phyloP scores from a whole-genome alignment of 805 yeast genomes.

The Blastobotrys mokoenaii region DNA sequence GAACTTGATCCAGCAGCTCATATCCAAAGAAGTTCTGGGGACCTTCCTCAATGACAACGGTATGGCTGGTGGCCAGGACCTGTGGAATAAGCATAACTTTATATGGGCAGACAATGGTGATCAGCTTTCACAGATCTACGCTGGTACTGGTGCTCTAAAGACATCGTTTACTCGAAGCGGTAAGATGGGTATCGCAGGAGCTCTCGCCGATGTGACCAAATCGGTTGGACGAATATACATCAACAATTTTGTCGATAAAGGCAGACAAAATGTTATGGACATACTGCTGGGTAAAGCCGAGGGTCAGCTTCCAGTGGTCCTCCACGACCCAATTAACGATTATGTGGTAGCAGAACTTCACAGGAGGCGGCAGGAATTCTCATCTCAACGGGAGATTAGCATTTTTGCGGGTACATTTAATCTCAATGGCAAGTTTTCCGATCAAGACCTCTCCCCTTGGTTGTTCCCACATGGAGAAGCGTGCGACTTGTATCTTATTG shows the following conservation, averaged over 20 bases:
- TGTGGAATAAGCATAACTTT: constrained; percentile 67
- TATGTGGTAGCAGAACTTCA: constrained; percentile 61
- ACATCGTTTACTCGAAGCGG: constrained; percentile 92
- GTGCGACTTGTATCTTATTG: constrained; percentile 78
- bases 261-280: constrained; percentile 85
- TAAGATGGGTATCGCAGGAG: constrained; percentile 94
- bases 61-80: constrained; percentile 38
- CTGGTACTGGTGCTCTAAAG: constrained; percentile 95
- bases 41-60: constrained; percentile 36
- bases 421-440: constrained; percentile 61
- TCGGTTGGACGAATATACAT: constrained; percentile 92
- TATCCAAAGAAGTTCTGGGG: constrained; percentile 62
- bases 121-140: constrained; percentile 87
- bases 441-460: constrained; percentile 65
- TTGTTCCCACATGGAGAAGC: constrained; percentile 38
- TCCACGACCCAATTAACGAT: constrained; percentile 85
- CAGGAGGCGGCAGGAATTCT: constrained; percentile 43
- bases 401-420: constrained; percentile 82
- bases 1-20: constrained; percentile 68
- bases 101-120: constrained; percentile 99
- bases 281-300: constrained; percentile 73
- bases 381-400: constrained; percentile 49
- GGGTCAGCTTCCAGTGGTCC: constrained; percentile 57
- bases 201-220: constrained; percentile 93
- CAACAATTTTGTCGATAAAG: constrained; percentile 89